These are phyloP conservation scores for Flueggea neowawraea DNA, from an alignment of 441 rosid genomes.

Conservation along the genomic window DNA sequence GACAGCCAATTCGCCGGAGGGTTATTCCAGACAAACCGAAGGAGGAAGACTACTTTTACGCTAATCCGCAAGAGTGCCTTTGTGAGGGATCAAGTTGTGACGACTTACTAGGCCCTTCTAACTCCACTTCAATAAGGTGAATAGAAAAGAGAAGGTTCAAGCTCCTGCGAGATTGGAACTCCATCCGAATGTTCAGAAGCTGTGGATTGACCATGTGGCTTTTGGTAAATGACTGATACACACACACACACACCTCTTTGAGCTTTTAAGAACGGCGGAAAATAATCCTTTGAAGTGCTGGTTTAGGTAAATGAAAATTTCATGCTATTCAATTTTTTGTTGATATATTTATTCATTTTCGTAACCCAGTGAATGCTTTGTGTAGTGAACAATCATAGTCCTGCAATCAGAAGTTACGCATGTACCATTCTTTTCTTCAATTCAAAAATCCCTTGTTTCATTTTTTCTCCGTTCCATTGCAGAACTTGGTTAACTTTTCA, in stretches of 20 bases:
- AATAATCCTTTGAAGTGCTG: conserved; percentile 14
- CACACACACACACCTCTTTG: conserved; percentile 14
- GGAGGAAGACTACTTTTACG: conserved; percentile 98
- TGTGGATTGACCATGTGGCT: conserved; percentile 14
- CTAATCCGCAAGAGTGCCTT: conserved; percentile 95
- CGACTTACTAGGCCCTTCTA: conserved; percentile 42
- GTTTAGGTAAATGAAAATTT: conserved; percentile 10
- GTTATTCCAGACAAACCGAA: conserved; percentile 82
- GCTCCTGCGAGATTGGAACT: neutral
- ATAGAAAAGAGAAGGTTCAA: neutral
- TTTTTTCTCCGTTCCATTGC: neutral
- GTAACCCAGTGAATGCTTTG: neutral
- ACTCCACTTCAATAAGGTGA: conserved; percentile 29
- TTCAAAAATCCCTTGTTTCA: neutral
- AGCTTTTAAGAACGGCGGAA: conserved; percentile 25
- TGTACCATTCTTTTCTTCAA: neutral
- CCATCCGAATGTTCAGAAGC: neutral
- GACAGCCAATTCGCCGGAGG: conserved; percentile 66
- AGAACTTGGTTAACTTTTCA: neutral
- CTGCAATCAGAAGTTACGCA: neutral
- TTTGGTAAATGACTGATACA: conserved; percentile 8
- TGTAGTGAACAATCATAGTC: neutral
- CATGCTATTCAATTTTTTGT: conserved; percentile 26
- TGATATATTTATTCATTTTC: conserved; percentile 29
- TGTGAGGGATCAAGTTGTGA: conserved; percentile 67